These are phyloP conservation scores for Nannizzia gypsea DNA, from an alignment of 2,329 filamentous ascomycete species.

Conservation along the genomic window DNA sequence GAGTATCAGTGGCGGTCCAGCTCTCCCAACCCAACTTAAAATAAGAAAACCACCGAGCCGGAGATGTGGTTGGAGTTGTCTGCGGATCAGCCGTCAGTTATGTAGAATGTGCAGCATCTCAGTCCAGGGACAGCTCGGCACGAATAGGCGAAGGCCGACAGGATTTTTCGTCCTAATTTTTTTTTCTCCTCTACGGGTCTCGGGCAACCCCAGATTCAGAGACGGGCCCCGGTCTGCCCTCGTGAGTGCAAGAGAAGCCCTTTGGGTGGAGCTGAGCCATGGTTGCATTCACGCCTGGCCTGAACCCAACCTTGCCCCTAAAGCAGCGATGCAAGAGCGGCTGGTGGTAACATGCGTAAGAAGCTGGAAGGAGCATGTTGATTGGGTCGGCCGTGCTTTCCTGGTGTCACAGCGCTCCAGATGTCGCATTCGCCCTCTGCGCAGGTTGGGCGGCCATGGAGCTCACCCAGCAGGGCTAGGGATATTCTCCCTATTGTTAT, in stretches of 20 bases:
- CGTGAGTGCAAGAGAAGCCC: not conserved
- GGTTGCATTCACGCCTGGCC: not conserved
- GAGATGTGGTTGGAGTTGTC: not conserved
- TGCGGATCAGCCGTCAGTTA: no score
- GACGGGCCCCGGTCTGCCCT: not conserved
- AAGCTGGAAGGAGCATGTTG: not conserved
- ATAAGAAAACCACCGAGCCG: not conserved
- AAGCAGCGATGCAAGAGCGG: not conserved
- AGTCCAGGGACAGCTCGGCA: not conserved
- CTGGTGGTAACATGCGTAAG: not conserved
- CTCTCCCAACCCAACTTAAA: not conserved
- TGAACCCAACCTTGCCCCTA: not conserved
- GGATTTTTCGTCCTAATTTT: not conserved
- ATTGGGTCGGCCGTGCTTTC: not conserved
- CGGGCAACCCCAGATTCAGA: slow-evolving; percentile 1
- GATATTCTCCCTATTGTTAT: no score
- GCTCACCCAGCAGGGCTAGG: no score
- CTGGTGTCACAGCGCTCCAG: not conserved
- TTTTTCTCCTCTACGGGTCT: not conserved
- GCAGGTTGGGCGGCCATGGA: no score
- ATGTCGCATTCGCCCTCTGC: no score
- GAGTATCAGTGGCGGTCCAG: not conserved
- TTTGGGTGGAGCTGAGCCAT: not conserved
- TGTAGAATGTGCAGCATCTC: no score
- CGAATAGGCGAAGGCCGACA: slow-evolving; percentile 2